A percentile compares a stretch with the other conserved stretches of the same genome.
These are phyloP conservation scores for Aspergillus chevalieri DNA, from an alignment of 2,329 filamentous ascomycete genomes.

Conservation along the genomic window DNA sequence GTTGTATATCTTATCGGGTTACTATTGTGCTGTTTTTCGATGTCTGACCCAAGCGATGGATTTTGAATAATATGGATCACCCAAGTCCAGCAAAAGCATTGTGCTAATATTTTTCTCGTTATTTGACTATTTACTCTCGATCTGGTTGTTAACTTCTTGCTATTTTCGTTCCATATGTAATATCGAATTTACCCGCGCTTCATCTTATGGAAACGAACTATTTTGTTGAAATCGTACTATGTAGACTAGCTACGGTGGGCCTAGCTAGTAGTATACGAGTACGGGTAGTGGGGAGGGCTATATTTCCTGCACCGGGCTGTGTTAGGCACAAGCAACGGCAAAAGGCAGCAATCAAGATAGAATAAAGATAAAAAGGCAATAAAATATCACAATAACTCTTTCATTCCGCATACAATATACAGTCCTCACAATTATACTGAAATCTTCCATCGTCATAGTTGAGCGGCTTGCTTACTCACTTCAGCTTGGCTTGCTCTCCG, in stretches of 20 bases:
- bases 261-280: neutral
- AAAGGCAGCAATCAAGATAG: neutral
- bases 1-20: too few relatives aligned
- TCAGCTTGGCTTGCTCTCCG: slow-evolving; percentile 5
- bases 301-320: neutral
- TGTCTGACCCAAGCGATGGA: neutral
- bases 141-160: neutral
- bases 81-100: neutral
- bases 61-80: slow-evolving; percentile 1
- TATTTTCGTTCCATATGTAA: neutral
- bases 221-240: too few relatives aligned
- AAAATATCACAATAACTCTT: neutral
- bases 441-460: slow-evolving; percentile 1
- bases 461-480: neutral
- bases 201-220: neutral
- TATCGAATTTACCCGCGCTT: neutral
- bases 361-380: neutral
- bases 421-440: too few relatives aligned
- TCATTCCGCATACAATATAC: too few relatives aligned
- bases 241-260: neutral
- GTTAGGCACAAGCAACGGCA: neutral
- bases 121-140: neutral
- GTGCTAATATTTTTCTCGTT: neutral
- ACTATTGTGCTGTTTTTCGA: too few relatives aligned
- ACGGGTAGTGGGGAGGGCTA: neutral